phyloP scores from a whole-genome alignment of 805 yeast species.

The Lachancea nothofagi region DNA sequence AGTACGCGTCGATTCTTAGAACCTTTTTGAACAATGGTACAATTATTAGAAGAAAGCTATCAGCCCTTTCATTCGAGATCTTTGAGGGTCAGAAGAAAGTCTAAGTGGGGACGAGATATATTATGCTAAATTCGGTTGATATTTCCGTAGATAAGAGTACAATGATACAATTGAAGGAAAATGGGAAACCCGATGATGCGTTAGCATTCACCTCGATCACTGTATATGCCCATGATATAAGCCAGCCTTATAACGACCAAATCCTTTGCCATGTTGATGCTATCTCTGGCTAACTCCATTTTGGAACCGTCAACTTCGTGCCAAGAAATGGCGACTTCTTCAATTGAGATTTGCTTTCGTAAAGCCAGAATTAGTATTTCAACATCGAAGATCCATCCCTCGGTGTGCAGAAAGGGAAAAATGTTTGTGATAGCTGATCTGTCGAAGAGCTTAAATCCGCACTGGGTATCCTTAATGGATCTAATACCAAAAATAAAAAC shows the following conservation, averaged over 20 bases:
- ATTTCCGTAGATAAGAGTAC: neutral
- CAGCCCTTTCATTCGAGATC: conserved; percentile 32
- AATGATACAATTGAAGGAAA: neutral
- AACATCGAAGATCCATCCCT: conserved; percentile 97
- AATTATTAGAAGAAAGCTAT: conserved; percentile 34
- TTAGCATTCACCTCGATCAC: conserved; percentile 26
- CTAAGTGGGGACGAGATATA: conserved; percentile 10
- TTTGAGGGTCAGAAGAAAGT: conserved; percentile 35
- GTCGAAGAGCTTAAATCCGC: conserved; percentile 93
- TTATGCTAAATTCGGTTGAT: neutral
- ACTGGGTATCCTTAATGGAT: conserved; percentile 86
- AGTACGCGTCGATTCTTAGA: conserved; percentile 55
- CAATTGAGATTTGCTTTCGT: conserved; percentile 57
- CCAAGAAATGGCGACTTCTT: conserved; percentile 89
- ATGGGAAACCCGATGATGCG: neutral
- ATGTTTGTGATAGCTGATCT: conserved; percentile 56
- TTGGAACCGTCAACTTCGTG: conserved; percentile 96
- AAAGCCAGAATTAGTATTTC: conserved; percentile 80
- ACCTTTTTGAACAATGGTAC: conserved; percentile 58
- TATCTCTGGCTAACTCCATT: conserved; percentile 85
- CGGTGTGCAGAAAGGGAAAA: conserved; percentile 91
- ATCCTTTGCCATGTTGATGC: conserved; percentile 90
- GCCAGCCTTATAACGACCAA: conserved; percentile 86
- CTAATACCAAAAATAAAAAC: conserved; percentile 87
- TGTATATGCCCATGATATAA: conserved; percentile 77